Conservation (phyloP, 768 basidiomycete genomes). For the Leccinum sublutescens region DNA sequence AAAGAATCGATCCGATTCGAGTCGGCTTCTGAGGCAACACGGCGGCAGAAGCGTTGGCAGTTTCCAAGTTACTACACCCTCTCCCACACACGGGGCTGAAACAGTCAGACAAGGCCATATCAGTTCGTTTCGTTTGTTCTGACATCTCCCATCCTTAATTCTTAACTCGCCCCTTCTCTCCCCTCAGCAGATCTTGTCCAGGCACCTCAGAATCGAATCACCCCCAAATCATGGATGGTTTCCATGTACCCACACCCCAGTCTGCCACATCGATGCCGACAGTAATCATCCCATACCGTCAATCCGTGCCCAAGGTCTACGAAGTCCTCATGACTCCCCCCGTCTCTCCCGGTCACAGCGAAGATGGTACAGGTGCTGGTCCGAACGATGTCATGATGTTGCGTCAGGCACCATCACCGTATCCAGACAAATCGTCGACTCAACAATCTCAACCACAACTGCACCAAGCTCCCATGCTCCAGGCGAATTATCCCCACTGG, state of each 20-base stretch:
- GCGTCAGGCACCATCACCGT: constrained; percentile 13
- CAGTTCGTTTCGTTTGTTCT: constrained; percentile 7
- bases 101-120: constrained; percentile 9
- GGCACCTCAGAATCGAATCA: constrained; percentile 1
- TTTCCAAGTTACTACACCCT: background rate
- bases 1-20: constrained; percentile 10
- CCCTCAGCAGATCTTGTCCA: background rate
- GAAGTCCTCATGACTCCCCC: constrained; percentile 73
- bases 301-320: constrained; percentile 44
- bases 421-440: constrained; percentile 9
- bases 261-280: constrained; percentile 12
- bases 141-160: background rate
- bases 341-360: constrained; percentile 56
- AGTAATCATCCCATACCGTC: constrained; percentile 25
- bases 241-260: constrained; percentile 22
- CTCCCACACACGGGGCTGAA: background rate
- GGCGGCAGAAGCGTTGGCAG: constrained; percentile 2
- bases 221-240: constrained; percentile 23
- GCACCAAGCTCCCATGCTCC: constrained; percentile 3
- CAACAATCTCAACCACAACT: constrained; percentile 11
- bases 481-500: constrained; percentile 13
- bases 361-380: constrained; percentile 31
- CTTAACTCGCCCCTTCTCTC: background rate
- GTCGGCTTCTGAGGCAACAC: constrained; percentile 11
- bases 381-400: constrained; percentile 5